Percentiles rank a stretch among this genome's conserved stretches.
Evolutionary conservation across 352 stramenopile genomes (phyloP).

Genomic region (Thraustochytrium sp.): DNA sequence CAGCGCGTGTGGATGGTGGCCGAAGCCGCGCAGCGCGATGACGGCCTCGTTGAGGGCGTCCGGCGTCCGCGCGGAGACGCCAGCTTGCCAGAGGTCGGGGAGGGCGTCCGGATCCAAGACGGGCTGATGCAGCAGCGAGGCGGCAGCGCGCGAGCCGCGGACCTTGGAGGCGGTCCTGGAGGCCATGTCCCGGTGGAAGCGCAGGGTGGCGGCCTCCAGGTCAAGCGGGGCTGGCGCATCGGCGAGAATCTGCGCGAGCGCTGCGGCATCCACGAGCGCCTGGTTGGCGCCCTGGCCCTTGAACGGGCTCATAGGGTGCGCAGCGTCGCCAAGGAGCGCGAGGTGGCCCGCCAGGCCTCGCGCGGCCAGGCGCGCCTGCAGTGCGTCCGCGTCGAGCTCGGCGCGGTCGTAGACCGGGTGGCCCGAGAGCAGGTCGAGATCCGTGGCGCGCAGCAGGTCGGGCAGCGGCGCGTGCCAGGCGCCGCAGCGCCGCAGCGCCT

Average conservation of each 20-base stretch:
- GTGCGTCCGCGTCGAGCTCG: conserved; percentile 5
- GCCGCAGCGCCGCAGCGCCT: conserved; percentile 56
- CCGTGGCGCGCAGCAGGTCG: conserved; percentile 56
- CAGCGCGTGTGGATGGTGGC: not conserved
- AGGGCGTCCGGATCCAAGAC: not conserved
- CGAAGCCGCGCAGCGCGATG: not conserved
- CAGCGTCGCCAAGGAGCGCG: conserved; percentile 65
- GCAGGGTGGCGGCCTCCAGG: not conserved
- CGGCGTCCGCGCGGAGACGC: not conserved
- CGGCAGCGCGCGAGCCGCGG: conserved; percentile 56
- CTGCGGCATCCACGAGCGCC: conserved; percentile 65
- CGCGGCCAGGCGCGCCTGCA: not conserved
- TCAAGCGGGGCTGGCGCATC: conserved; percentile 7
- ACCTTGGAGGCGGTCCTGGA: conserved; percentile 57
- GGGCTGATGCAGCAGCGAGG: conserved; percentile 57
- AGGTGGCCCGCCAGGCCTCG: conserved; percentile 40
- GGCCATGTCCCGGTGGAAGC: conserved; percentile 59
- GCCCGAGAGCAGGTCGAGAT: conserved; percentile 58
- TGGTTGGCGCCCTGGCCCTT: conserved; percentile 73
- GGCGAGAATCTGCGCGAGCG: conserved; percentile 47
- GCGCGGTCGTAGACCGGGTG: conserved; percentile 67
- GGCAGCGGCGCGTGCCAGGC: conserved; percentile 60
- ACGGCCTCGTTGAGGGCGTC: conserved; percentile 12
- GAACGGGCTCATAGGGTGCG: conserved; percentile 70
- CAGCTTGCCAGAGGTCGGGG: not conserved